Evolutionary conservation across 768 basidiomycete species (phyloP).

Genomic region (Sporobolomyces roseus): DNA sequence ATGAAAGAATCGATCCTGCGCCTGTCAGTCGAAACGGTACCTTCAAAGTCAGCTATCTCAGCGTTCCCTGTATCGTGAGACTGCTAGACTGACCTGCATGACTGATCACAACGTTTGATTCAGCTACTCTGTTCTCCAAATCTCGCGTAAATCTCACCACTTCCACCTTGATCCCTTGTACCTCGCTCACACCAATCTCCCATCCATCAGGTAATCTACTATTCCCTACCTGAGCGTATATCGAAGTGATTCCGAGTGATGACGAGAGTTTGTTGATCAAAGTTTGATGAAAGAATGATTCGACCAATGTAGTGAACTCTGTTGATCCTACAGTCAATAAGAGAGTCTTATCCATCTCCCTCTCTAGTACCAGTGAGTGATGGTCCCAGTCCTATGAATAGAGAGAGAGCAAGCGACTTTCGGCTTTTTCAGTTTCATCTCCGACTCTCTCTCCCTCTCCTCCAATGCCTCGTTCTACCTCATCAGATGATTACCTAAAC

Average conservation of each 20-base stretch:
- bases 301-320: slow-evolving; percentile 36
- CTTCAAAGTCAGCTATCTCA: not conserved
- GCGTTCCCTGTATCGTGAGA: no score
- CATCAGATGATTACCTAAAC: not conserved
- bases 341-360: slow-evolving; percentile 9
- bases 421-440: not conserved
- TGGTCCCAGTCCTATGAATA: not conserved
- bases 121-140: slow-evolving; percentile 62
- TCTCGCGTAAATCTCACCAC: slow-evolving; percentile 71
- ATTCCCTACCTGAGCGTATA: slow-evolving; percentile 39
- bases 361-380: not conserved
- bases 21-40: slow-evolving; percentile 57
- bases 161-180: slow-evolving; percentile 57
- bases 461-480: not conserved
- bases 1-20: slow-evolving; percentile 77
- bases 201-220: slow-evolving; percentile 8
- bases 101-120: slow-evolving; percentile 76
- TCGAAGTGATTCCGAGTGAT: not conserved
- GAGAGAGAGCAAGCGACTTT: not conserved
- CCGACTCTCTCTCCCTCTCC: no score
- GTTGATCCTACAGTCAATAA: slow-evolving; percentile 44
- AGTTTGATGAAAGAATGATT: slow-evolving; percentile 13
- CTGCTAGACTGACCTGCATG: slow-evolving; percentile 70
- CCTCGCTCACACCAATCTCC: not conserved
- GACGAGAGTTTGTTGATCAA: slow-evolving; percentile 28